Conservation (phyloP, 1,284 basidiomycete genomes). For the Sporisorium graminicola region DNA sequence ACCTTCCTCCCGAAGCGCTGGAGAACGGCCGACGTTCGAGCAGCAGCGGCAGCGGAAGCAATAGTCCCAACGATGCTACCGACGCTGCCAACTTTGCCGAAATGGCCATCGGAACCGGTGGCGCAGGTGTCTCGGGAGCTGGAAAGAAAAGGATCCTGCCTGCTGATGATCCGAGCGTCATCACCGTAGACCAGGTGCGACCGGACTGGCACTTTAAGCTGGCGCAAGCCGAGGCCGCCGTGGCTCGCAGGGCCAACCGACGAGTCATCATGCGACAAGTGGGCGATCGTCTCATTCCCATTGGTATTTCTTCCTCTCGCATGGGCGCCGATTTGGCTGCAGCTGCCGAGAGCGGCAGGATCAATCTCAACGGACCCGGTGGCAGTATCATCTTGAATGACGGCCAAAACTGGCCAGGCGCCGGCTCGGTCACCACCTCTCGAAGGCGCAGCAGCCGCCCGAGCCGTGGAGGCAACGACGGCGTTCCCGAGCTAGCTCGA, state of each 20-base stretch:
- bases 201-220: conserved; percentile 66
- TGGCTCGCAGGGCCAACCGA: conserved; percentile 78
- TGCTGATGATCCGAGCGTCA: conserved; percentile 56
- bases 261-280: conserved; percentile 99
- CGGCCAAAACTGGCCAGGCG: conserved; percentile 52
- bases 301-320: conserved; percentile 82
- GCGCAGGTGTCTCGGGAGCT: conserved; percentile 19
- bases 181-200: conserved; percentile 64
- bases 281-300: conserved; percentile 93
- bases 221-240: conserved; percentile 56
- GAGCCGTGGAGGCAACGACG: conserved; percentile 30
- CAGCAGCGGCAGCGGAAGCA: conserved; percentile 33
- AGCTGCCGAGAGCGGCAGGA: conserved; percentile 50
- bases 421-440: conserved; percentile 24
- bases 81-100: conserved; percentile 55
- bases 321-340: conserved; percentile 70
- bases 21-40: conserved; percentile 27
- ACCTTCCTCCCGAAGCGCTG: conserved; percentile 81
- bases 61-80: conserved; percentile 40
- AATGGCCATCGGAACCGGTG: conserved; percentile 56
- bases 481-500: conserved; percentile 78
- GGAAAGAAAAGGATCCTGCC: conserved; percentile 53
- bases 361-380: conserved; percentile 62
- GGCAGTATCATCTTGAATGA: conserved; percentile 67
- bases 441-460: conserved; percentile 47